A percentile compares a stretch with the other conserved stretches of the same genome.
phyloP scores from a whole-genome alignment of 2,329 filamentous ascomycete species.

The Hypocreales sp. region DNA sequence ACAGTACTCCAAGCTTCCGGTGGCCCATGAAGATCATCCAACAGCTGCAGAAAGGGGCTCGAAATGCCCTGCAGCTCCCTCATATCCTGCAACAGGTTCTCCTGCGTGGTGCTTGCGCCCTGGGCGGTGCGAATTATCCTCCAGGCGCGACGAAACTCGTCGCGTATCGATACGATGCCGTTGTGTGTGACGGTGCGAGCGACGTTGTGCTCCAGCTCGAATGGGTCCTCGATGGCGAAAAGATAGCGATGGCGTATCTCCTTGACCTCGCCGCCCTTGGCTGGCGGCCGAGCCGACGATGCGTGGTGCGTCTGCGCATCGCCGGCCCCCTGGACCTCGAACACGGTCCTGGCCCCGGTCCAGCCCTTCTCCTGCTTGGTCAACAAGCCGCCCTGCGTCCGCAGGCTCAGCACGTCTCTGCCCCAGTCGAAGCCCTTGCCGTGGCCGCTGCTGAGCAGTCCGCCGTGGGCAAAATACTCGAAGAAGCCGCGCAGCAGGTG shows the following conservation, averaged over 20 bases:
- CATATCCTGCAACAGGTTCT: conserved; percentile 39
- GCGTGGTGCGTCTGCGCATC: not conserved
- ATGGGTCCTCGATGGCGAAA: conserved; percentile 84
- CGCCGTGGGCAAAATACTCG: conserved; percentile 61
- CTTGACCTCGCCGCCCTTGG: conserved; percentile 32
- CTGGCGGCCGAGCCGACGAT: conserved; percentile 5
- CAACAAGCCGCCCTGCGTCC: conserved; percentile 53
- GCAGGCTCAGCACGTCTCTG: conserved; percentile 62
- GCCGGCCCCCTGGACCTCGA: conserved; percentile 23
- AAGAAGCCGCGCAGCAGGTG: conserved; percentile 71
- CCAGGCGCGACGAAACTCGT: conserved; percentile 74
- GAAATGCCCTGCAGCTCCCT: conserved; percentile 13
- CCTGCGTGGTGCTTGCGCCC: conserved; percentile 16
- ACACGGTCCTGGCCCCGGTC: conserved; percentile 64
- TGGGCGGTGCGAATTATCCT: conserved; percentile 46
- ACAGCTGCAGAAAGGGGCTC: conserved; percentile 10
- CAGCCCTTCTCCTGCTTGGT: conserved; percentile 69
- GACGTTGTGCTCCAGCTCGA: conserved; percentile 78
- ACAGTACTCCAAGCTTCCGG: conserved; percentile 2
- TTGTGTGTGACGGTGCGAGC: conserved; percentile 72
- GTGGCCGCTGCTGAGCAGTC: conserved; percentile 32
- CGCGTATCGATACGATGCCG: conserved; percentile 66
- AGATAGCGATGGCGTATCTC: conserved; percentile 69
- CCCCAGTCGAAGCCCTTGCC: conserved; percentile 63
- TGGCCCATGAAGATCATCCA: conserved; percentile 20